A percentile compares a stretch with the other conserved stretches of the same genome.
Conservation (phyloP, 2,329 filamentous ascomycete genomes). For the Knufia petricola region DNA sequence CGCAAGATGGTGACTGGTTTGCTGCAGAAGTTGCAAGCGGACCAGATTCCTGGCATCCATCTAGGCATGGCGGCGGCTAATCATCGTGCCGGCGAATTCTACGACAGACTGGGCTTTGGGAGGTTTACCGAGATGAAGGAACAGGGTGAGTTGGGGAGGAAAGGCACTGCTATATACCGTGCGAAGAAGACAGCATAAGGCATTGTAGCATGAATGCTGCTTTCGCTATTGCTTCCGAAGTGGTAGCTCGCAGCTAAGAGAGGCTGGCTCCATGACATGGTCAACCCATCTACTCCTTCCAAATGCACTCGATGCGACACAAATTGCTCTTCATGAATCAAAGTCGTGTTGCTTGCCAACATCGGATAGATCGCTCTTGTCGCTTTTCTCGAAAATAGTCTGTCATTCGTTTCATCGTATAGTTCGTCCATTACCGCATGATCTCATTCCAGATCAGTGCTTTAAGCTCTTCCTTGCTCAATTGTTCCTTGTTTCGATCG, state of each 20-base stretch:
- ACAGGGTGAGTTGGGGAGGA: slow-evolving; percentile 17
- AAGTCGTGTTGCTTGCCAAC: not conserved
- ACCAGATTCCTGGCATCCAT: slow-evolving; percentile 18
- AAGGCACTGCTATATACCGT: slow-evolving; percentile 14
- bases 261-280: not conserved
- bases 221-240: no score
- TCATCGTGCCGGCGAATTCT: slow-evolving; percentile 17
- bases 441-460: slow-evolving; percentile 95
- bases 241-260: no score
- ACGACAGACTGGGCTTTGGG: slow-evolving; percentile 17
- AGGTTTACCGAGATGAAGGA: slow-evolving; percentile 17
- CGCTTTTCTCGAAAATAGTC: no score
- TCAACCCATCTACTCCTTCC: not conserved
- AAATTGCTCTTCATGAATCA: not conserved
- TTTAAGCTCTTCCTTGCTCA: slow-evolving; percentile 98
- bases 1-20: slow-evolving; percentile 15
- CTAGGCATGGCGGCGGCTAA: slow-evolving; percentile 19
- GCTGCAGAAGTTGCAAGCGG: slow-evolving; percentile 6
- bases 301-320: not conserved
- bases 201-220: no score
- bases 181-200: slow-evolving; percentile 10
- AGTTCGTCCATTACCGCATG: slow-evolving; percentile 49
- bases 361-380: not conserved
- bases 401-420: not conserved
- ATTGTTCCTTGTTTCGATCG: slow-evolving; percentile 97